These are phyloP conservation scores for Gossypium schwendimanii DNA, from an alignment of 441 rosid species.

Conservation along the genomic window DNA sequence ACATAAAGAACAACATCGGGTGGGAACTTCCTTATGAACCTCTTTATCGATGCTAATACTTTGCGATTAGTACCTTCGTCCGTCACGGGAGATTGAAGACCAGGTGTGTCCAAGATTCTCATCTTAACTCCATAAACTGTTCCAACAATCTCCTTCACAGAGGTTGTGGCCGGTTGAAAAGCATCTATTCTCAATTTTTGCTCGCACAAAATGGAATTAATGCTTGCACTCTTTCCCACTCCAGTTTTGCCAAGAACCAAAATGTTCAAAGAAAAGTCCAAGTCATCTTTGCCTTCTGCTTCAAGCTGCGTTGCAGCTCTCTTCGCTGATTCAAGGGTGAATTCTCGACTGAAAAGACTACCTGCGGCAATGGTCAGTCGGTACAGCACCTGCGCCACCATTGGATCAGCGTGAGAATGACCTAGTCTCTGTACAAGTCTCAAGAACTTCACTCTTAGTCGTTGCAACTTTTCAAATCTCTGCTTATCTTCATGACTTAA, in stretches of 20 bases:
- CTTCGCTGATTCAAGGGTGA: conserved; percentile 38
- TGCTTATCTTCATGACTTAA: conserved; percentile 52
- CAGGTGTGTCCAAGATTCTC: conserved; percentile 72
- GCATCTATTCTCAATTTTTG: conserved; percentile 44
- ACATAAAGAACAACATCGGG: conserved; percentile 73
- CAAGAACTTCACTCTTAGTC: conserved; percentile 52
- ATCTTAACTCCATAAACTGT: conserved; percentile 45
- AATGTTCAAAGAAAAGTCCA: conserved; percentile 52
- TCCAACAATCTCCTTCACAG: conserved; percentile 48
- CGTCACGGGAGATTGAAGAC: conserved; percentile 40
- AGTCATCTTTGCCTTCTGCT: conserved; percentile 34
- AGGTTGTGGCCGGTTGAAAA: conserved; percentile 49
- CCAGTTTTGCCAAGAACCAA: conserved; percentile 82
- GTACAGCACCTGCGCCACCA: conserved; percentile 41
- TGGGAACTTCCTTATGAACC: conserved; percentile 48
- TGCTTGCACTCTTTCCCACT: conserved; percentile 84
- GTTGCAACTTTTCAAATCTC: conserved; percentile 45
- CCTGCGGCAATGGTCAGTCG: conserved; percentile 31
- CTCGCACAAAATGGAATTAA: conserved; percentile 70
- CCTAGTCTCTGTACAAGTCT: conserved; percentile 49
- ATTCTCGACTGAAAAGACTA: conserved; percentile 26
- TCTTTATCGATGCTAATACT: conserved; percentile 54
- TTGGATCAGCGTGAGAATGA: conserved; percentile 37
- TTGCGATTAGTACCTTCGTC: conserved; percentile 47
- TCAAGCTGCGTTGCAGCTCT: conserved; percentile 37